phyloP scores from a whole-genome alignment of 2,329 filamentous ascomycete species.

The Metarhizium guizhouense region DNA sequence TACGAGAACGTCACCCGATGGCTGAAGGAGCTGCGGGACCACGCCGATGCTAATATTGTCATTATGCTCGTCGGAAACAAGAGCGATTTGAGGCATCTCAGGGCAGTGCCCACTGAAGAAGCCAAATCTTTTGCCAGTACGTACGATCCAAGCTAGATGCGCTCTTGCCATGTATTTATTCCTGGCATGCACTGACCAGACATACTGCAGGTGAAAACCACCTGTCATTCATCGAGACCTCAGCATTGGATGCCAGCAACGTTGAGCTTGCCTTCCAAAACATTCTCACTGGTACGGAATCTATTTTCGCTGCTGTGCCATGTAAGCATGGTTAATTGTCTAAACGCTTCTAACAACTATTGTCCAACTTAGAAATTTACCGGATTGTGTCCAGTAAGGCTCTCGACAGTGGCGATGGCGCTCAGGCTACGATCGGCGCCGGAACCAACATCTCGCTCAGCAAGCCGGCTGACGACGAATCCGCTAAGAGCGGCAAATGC shows the following conservation, averaged over 20 bases:
- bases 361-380: constrained; percentile 75
- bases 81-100: constrained; percentile 98
- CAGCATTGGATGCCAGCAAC: constrained; percentile 96
- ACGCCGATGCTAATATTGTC: constrained; percentile 97
- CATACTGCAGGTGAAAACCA: constrained; percentile 75
- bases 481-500: constrained; percentile 73
- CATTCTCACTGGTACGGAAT: constrained; percentile 79
- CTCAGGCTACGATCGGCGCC: constrained; percentile 69
- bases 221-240: constrained; percentile 98
- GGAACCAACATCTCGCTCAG: constrained; percentile 80
- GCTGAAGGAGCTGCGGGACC: constrained; percentile 96
- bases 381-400: constrained; percentile 98
- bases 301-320: neutral
- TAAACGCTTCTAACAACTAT: neutral
- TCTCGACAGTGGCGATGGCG: constrained; percentile 77
- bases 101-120: constrained; percentile 94
- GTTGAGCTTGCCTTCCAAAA: constrained; percentile 99
- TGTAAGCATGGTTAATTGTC: neutral
- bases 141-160: constrained; percentile 16
- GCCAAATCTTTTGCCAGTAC: constrained; percentile 95
- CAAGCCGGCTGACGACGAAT: constrained; percentile 68
- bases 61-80: constrained; percentile 99
- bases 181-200: constrained; percentile 3
- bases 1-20: constrained; percentile 98
- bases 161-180: too few relatives aligned